Evolutionary conservation across 495 filamentous ascomycete genomes (phyloP).

Genomic region (Penicillium paxilli): DNA sequence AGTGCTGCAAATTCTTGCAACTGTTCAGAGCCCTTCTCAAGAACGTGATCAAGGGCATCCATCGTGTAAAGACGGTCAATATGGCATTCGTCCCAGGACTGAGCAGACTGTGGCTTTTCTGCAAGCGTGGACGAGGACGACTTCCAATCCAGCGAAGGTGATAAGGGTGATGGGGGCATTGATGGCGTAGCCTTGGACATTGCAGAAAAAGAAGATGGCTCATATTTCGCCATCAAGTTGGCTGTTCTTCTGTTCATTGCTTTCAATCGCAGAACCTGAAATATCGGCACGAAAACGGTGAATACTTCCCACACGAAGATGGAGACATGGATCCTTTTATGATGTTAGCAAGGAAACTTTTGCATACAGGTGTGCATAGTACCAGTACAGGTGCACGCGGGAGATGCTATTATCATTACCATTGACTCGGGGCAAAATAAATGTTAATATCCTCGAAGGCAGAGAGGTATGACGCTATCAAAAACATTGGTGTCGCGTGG

Average conservation of each 20-base stretch:
- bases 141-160: too few relatives aligned
- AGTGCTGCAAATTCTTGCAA: slow-evolving; percentile 10
- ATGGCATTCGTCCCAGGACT: not conserved
- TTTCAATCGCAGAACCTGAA: slow-evolving; percentile 1
- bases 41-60: slow-evolving; percentile 9
- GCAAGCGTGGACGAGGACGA: slow-evolving; percentile 6
- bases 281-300: slow-evolving; percentile 13
- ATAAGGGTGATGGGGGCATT: not conserved
- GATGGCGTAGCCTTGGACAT: too few relatives aligned
- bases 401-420: too few relatives aligned
- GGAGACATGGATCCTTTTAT: slow-evolving; percentile 6
- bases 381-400: too few relatives aligned
- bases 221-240: not conserved
- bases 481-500: slow-evolving; percentile 9
- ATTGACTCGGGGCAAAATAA: slow-evolving; percentile 8
- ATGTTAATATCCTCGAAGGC: slow-evolving; percentile 7
- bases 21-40: not conserved
- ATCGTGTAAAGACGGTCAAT: slow-evolving; percentile 7
- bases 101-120: slow-evolving; percentile 1
- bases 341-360: not conserved
- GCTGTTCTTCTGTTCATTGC: not conserved
- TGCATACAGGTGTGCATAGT: too few relatives aligned
- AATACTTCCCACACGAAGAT: slow-evolving; percentile 11
- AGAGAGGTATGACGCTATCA: slow-evolving; percentile 8
- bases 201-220: not conserved